Conservation (phyloP, 2,329 filamentous ascomycete genomes). For the Cercospora sp. region DNA sequence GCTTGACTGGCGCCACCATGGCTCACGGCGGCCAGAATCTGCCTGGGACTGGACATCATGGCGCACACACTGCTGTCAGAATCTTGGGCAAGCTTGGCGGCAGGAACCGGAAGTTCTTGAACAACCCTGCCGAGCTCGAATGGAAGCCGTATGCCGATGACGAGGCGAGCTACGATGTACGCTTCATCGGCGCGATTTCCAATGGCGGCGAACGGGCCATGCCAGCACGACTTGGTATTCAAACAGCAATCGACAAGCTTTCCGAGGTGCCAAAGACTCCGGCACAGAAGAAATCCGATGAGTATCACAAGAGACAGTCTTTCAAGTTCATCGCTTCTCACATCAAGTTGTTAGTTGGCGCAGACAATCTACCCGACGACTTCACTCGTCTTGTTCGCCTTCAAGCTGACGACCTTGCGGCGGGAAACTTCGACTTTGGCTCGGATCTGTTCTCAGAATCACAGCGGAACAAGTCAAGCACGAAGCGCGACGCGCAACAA, state of each 20-base stretch:
- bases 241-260: constrained; percentile 83
- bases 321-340: constrained; percentile 85
- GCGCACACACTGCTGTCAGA: constrained; percentile 95
- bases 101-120: constrained; percentile 93
- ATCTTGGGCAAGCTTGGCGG: constrained; percentile 96
- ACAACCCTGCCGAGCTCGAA: constrained; percentile 77
- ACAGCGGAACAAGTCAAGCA: constrained; percentile 77
- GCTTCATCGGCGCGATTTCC: constrained; percentile 83
- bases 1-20: constrained; percentile 63
- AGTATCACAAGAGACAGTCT: constrained; percentile 90
- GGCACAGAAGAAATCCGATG: constrained; percentile 67
- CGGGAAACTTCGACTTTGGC: constrained; percentile 70
- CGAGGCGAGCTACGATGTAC: constrained; percentile 79
- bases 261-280: constrained; percentile 71
- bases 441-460: constrained; percentile 71
- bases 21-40: constrained; percentile 24
- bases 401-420: constrained; percentile 81
- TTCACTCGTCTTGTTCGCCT: constrained; percentile 80
- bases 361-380: constrained; percentile 86
- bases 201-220: constrained; percentile 71
- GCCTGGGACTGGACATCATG: constrained; percentile 65
- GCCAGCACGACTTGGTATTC: constrained; percentile 80
- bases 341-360: constrained; percentile 85
- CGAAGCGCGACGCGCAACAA: constrained; percentile 85
- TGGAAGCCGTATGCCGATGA: constrained; percentile 89